phyloP scores from a whole-genome alignment of 2,329 filamentous ascomycete species.

The Trichoderma koningii region DNA sequence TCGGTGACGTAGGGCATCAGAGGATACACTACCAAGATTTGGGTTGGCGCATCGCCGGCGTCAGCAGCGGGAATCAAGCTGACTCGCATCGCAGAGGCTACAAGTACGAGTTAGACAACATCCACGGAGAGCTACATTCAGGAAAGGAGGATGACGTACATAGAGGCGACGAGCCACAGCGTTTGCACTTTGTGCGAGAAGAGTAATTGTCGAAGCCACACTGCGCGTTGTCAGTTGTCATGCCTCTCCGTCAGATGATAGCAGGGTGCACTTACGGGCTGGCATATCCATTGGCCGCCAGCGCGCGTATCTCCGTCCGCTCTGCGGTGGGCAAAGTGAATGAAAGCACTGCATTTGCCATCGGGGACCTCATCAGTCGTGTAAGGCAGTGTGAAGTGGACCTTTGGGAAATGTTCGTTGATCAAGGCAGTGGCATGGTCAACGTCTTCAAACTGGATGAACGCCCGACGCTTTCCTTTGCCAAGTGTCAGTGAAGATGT shows the following conservation, averaged over 20 bases:
- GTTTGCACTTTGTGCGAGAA: conserved; percentile 43
- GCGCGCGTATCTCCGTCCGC: conserved; percentile 40
- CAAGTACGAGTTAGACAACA: neutral
- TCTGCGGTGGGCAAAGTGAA: conserved; percentile 46
- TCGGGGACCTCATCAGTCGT: conserved; percentile 45
- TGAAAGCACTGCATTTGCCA: conserved; percentile 42
- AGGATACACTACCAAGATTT: conserved; percentile 74
- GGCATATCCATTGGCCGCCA: conserved; percentile 42
- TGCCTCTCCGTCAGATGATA: neutral
- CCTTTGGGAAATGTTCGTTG: conserved; percentile 46
- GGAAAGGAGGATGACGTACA: conserved; percentile 35
- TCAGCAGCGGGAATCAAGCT: conserved; percentile 53
- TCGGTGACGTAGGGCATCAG: conserved; percentile 71
- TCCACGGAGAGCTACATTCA: conserved; percentile 43
- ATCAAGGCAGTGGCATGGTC: conserved; percentile 47
- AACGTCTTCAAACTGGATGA: conserved; percentile 47
- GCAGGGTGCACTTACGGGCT: conserved; percentile 35
- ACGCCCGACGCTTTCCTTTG: conserved; percentile 45
- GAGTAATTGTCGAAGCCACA: conserved; percentile 47
- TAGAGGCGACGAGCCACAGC: conserved; percentile 40
- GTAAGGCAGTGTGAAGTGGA: conserved; percentile 42
- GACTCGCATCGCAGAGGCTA: conserved; percentile 38
- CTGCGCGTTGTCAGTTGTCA: conserved; percentile 34
- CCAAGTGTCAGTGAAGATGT: neutral
- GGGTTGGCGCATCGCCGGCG: conserved; percentile 61